phyloP scores from a whole-genome alignment of 179 eudicot genomes.

The Monotropa hypopitys region DNA sequence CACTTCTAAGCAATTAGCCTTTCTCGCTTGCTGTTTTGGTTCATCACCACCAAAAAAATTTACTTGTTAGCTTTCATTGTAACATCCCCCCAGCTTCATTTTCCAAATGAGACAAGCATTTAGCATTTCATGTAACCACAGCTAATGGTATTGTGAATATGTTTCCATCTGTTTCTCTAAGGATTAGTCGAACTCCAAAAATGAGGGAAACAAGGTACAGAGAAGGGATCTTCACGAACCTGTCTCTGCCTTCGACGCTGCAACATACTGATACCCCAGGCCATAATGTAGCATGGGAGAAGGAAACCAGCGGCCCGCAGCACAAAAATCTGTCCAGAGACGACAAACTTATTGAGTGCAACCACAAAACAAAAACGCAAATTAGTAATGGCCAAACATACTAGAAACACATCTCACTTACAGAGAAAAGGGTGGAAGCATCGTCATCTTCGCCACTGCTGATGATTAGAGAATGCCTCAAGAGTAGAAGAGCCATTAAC shows the following conservation, averaged over 20 bases:
- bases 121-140: neutral
- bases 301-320: conserved; percentile 72
- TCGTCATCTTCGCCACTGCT: conserved; percentile 56
- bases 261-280: conserved; percentile 62
- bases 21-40: neutral
- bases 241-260: conserved; percentile 67
- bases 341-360: conserved; percentile 5
- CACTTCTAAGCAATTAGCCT: too few species aligned
- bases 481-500: conserved; percentile 69
- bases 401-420: conserved; percentile 25
- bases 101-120: neutral
- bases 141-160: neutral
- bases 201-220: neutral
- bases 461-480: conserved; percentile 67
- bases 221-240: conserved; percentile 25
- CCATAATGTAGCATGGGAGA: conserved; percentile 57
- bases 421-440: conserved; percentile 63
- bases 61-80: neutral
- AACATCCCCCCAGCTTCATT: neutral
- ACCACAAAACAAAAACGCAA: neutral
- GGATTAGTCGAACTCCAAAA: too few species aligned
- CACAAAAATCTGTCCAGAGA: conserved; percentile 51
- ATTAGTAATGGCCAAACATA: neutral
- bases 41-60: too few species aligned
- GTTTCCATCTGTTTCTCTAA: neutral